Percentiles rank a stretch among this genome's conserved stretches.
These are phyloP conservation scores for Tylopilus orsonianus DNA, from an alignment of 1,284 basidiomycete species.

Conservation along the genomic window DNA sequence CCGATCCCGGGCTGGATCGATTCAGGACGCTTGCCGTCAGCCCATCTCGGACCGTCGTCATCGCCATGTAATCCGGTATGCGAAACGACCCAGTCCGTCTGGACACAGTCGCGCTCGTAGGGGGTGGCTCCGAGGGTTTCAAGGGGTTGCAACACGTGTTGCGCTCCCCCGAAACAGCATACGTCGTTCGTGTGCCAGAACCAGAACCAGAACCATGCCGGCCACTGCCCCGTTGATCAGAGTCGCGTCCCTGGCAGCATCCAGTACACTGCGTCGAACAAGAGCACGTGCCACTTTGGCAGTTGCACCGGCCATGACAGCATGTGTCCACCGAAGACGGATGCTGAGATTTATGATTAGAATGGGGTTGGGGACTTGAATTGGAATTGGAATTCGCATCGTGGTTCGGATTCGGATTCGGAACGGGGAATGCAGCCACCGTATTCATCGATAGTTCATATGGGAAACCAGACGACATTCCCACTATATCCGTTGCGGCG, in stretches of 20 bases:
- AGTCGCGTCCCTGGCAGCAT: slow-evolving; percentile 36
- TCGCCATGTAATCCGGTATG: slow-evolving; percentile 35
- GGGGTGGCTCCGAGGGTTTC: slow-evolving; percentile 19
- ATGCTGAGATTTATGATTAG: slow-evolving; percentile 17
- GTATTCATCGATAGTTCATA: slow-evolving; percentile 32
- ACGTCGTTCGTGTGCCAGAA: slow-evolving; percentile 8
- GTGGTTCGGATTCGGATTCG: slow-evolving; percentile 11
- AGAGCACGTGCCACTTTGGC: slow-evolving; percentile 35
- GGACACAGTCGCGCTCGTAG: slow-evolving; percentile 3
- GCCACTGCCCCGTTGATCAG: slow-evolving; percentile 18
- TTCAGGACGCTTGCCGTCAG: slow-evolving; percentile 25
- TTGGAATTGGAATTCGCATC: slow-evolving; percentile 14
- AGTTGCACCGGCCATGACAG: slow-evolving; percentile 37
- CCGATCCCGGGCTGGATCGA: slow-evolving; percentile 13
- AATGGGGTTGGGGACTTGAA: slow-evolving; percentile 6
- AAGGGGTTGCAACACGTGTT: slow-evolving; percentile 11
- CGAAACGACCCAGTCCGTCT: slow-evolving; percentile 23
- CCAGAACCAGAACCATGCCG: slow-evolving; percentile 7
- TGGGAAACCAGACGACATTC: slow-evolving; percentile 22
- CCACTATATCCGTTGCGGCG: slow-evolving; percentile 12
- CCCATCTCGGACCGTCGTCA: slow-evolving; percentile 32
- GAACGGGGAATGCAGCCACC: slow-evolving; percentile 17
- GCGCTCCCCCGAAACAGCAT: slow-evolving; percentile 23
- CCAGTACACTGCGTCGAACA: slow-evolving; percentile 37
- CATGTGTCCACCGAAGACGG: slow-evolving; percentile 27